Conservation (phyloP, 345 rosid genomes). For the Atalantia buxifolia region DNA sequence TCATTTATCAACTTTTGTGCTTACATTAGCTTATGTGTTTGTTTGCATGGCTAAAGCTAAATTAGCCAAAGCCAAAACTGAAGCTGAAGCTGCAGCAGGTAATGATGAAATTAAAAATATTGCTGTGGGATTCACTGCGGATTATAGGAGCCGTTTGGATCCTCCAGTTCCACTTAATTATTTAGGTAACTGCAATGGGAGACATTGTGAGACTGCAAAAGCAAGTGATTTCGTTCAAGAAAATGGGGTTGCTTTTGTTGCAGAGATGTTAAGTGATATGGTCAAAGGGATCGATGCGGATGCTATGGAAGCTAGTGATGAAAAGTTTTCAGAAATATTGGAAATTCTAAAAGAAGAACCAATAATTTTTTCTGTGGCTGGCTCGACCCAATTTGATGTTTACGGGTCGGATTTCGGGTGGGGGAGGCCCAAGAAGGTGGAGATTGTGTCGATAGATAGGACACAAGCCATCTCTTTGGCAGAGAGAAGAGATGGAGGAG, state of each 20-base stretch:
- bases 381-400: not conserved
- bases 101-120: not conserved
- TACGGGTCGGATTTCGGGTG: not conserved
- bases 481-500: not conserved
- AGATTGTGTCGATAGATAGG: not conserved
- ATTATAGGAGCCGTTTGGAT: slow-evolving; percentile 20
- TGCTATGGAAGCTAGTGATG: not conserved
- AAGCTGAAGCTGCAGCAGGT: too few relatives aligned
- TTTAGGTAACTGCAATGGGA: slow-evolving; percentile 28
- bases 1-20: slow-evolving; percentile 30
- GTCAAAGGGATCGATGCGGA: not conserved
- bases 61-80: not conserved
- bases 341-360: not conserved
- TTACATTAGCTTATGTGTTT: slow-evolving; percentile 13
- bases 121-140: slow-evolving; percentile 12
- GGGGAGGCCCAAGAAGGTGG: not conserved
- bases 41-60: slow-evolving; percentile 18
- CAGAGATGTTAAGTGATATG: not conserved
- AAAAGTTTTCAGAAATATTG: not conserved
- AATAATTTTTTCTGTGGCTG: not conserved
- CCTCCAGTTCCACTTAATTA: slow-evolving; percentile 11
- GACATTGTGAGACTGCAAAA: too few relatives aligned
- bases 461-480: not conserved
- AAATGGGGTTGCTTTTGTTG: too few relatives aligned
- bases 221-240: too few relatives aligned